These are phyloP conservation scores for Trichoderma erinaceum DNA, from an alignment of 495 filamentous ascomycete species.

Conservation along the genomic window DNA sequence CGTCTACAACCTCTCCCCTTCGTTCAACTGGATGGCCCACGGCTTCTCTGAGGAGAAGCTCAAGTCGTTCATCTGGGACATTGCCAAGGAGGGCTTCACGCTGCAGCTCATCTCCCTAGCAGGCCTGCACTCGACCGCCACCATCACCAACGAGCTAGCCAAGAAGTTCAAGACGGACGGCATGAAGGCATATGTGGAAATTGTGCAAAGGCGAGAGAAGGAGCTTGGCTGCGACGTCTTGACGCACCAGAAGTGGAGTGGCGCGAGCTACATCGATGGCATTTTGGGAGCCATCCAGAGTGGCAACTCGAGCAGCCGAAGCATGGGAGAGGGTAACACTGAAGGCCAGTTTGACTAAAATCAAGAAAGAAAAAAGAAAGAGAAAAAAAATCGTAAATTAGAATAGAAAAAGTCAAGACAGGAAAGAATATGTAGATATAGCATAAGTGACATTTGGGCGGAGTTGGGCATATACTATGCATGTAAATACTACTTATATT, in stretches of 20 bases:
- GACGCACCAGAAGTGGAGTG: slow-evolving; percentile 98
- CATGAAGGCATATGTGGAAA: slow-evolving; percentile 91
- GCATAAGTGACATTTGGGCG: slow-evolving; percentile 7
- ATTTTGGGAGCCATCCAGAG: slow-evolving; percentile 89
- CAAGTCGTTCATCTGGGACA: slow-evolving; percentile 90
- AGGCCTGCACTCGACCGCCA: slow-evolving; percentile 82
- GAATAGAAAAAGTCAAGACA: background rate
- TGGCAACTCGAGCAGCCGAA: slow-evolving; percentile 74
- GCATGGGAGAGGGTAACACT: slow-evolving; percentile 79
- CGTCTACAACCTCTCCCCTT: slow-evolving; percentile 92
- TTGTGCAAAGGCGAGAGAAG: slow-evolving; percentile 85
- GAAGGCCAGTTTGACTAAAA: slow-evolving; percentile 48
- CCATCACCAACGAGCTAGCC: slow-evolving; percentile 79
- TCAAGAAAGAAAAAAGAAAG: background rate
- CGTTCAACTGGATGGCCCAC: slow-evolving; percentile 97
- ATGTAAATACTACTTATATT: background rate
- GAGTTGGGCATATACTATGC: slow-evolving; percentile 2
- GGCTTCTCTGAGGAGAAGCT: slow-evolving; percentile 76
- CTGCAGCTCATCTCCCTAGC: slow-evolving; percentile 90
- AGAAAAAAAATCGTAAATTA: background rate
- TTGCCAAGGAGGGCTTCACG: slow-evolving; percentile 88
- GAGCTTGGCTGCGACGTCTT: slow-evolving; percentile 89
- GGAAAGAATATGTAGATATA: slow-evolving; percentile 2
- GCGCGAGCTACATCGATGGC: slow-evolving; percentile 85
- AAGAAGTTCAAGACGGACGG: slow-evolving; percentile 78